Base-by-base conservation (phyloP, 805 yeast species). In the Metschnikowia aberdeeniae region DNA sequence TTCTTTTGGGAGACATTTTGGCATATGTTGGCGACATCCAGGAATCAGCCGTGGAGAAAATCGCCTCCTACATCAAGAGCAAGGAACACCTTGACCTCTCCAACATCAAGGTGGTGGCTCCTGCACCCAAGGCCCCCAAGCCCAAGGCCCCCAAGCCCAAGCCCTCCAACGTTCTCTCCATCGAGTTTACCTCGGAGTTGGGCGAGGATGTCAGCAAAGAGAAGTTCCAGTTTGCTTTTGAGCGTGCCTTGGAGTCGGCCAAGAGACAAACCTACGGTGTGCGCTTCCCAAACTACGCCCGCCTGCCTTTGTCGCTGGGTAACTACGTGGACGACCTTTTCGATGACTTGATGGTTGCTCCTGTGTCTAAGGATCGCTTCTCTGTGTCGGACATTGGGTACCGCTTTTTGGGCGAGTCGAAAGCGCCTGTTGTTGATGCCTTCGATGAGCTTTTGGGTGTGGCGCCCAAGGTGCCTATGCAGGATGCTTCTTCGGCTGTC, bases 1-100 rank as follows among this genome's bases (percentile, higher is more conserved):
- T 92, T 34, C 73, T 92, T 52, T 87, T 86, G 67, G 98, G 98
- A 51, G 99, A 92, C 63, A 92, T 90, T 1, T 73, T 90, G 53
- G 93, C 95, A 0, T 81, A 79, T 60, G 59, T 90, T 42, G 97
- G 98, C 26, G 66, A 77, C 49, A 85, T 90, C 43, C 66, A 87
- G 9, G 56, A 69, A 32, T 81, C 77, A 7, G 67, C 83, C 6
- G 80, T 81, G 20, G 56, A 65, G 14, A 62, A 67, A 17, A 73
- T 90, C 46, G 72, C 86, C 5, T 67, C 77, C 27, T 82, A 70
- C 58, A 64, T 90, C 51, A 70, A 76, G 41, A 64, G 73, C 29
- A 76, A 76, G 51, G 76, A 78, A 50, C 82, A 79, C 56, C 70
- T 89, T 52, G 96, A 90, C 61, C 70, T 89, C 48, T 76, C 88